Base-by-base conservation (phyloP, 2,329 filamentous ascomycete species). In the Tolypocladium paradoxum region DNA sequence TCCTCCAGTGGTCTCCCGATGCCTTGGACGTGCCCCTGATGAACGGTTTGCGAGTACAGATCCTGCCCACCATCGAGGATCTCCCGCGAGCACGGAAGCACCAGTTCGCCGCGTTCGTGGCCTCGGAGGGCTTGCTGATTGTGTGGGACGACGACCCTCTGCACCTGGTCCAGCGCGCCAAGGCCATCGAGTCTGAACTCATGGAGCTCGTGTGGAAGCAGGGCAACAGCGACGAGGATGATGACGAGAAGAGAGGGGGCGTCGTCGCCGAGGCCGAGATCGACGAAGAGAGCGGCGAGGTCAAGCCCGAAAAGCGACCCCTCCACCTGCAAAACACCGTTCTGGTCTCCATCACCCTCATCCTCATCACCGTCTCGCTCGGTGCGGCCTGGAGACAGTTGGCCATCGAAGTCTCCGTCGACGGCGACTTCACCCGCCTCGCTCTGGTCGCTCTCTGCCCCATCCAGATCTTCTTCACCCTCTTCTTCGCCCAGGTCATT, bases 71-170 rank as follows among this genome's bases (percentile, higher is more conserved):
- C 0, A 78, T 90, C 47, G 79, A 85, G 18, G 85, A 90, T 62
- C 75, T 90, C 4, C 76, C 82, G 0, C 76, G 81, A 40, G 87
- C 86, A 6, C 78, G 87, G 55, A 91, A 89, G 66, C 82, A 89
- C 65, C 88, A 92, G 64, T 90, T 87, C 58, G 88, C 87, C 14
- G 88, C 88, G 8, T 91, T 92, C 64, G 77, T 92, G 43, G 83
- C 85, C 2, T 81, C 79, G 0, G 83, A 88, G 56, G 81, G 81
- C 5, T 73, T 91, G 6, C 72, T 93, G 1, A 73, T 92, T 1
- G 87, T 92, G 1, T 93, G 88, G 88, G 88, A 92, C 59, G 88
- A 92, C 59, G 86, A 91, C 53, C 81, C 87, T 0, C 74, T 85
- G 53, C 82, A 89, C 62, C 72, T 92, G 9, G 75, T 90, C 6